These are phyloP conservation scores for Trichoderma erinaceum DNA, from an alignment of 495 filamentous ascomycete species.

Conservation along the genomic window DNA sequence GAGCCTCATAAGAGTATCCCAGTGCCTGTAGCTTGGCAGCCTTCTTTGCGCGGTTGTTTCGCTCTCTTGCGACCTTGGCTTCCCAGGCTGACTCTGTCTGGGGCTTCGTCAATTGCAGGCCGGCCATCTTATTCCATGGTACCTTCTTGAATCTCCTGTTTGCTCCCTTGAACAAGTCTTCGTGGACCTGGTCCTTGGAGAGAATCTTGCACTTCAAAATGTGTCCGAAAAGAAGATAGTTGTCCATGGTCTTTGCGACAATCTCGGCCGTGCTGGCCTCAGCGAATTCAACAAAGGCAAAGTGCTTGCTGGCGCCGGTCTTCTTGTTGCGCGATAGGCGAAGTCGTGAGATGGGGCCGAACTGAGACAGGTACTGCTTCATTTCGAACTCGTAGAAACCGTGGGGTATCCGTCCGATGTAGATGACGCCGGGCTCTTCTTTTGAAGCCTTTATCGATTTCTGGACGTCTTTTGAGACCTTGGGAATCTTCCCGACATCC, in stretches of 20 bases:
- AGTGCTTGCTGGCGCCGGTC: slow-evolving; percentile 84
- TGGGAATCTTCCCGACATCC: slow-evolving; percentile 55
- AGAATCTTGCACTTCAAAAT: slow-evolving; percentile 81
- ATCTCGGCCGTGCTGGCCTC: slow-evolving; percentile 74
- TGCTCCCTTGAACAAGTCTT: slow-evolving; percentile 76
- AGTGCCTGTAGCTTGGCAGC: slow-evolving; percentile 69
- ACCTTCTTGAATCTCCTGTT: slow-evolving; percentile 82
- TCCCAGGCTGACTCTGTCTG: slow-evolving; percentile 69
- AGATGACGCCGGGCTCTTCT: slow-evolving; percentile 69
- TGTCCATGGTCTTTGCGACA: slow-evolving; percentile 91
- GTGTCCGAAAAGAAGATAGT: slow-evolving; percentile 91
- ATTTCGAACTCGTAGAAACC: slow-evolving; percentile 98
- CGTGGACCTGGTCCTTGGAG: slow-evolving; percentile 67
- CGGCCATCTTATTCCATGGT: slow-evolving; percentile 78
- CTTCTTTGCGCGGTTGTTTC: slow-evolving; percentile 57
- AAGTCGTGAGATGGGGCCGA: slow-evolving; percentile 74
- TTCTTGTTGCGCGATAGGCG: slow-evolving; percentile 85
- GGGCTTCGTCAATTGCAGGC: slow-evolving; percentile 62
- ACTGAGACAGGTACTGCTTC: slow-evolving; percentile 90
- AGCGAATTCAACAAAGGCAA: slow-evolving; percentile 86
- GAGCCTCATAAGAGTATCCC: slow-evolving; percentile 78
- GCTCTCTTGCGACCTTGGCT: slow-evolving; percentile 62
- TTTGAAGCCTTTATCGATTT: slow-evolving; percentile 30
- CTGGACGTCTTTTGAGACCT: slow-evolving; percentile 55
- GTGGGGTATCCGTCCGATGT: slow-evolving; percentile 82